These are phyloP conservation scores for Physaria fendleri DNA, from an alignment of 345 rosid genomes.

Conservation along the genomic window DNA sequence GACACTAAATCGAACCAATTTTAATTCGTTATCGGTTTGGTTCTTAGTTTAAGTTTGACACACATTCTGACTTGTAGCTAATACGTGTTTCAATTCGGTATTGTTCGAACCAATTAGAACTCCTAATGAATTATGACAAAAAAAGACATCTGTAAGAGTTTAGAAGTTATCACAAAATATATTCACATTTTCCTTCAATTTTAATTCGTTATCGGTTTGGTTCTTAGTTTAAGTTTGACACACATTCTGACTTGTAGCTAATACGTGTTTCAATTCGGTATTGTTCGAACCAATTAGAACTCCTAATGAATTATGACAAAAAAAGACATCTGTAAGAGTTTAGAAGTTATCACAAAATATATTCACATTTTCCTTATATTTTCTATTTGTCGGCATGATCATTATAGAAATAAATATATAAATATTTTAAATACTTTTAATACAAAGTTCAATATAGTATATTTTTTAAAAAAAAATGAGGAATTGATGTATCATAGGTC, in stretches of 20 bases:
- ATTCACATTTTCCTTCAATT: too few species aligned
- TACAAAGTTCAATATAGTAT: neutral
- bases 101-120: neutral
- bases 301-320: neutral
- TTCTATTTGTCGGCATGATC: neutral
- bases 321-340: neutral
- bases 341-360: neutral
- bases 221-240: neutral
- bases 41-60: neutral
- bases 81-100: neutral
- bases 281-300: neutral
- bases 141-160: neutral
- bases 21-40: neutral
- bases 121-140: neutral
- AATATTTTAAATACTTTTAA: neutral
- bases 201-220: neutral
- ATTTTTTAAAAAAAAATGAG: neutral
- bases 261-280: neutral
- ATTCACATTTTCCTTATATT: neutral
- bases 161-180: neutral
- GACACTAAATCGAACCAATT: neutral
- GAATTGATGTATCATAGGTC: neutral
- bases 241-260: neutral
- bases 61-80: neutral
- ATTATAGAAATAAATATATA: too few species aligned